A percentile compares a stretch with the other conserved stretches of the same genome.
These are phyloP conservation scores for Setomelanomma holmii DNA, from an alignment of 2,329 filamentous ascomycete genomes.

Conservation along the genomic window DNA sequence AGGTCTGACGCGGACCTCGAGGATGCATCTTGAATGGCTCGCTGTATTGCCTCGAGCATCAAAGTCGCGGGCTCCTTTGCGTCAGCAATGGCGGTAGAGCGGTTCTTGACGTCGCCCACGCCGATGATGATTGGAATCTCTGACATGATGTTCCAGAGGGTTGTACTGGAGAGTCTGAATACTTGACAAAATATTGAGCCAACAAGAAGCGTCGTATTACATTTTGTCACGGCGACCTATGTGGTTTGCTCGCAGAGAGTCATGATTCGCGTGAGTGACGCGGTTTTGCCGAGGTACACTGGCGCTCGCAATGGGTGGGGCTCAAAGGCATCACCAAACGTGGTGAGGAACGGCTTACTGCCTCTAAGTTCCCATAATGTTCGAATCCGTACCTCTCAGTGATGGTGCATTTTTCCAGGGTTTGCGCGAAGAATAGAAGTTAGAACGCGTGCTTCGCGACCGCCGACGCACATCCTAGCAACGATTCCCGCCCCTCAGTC, in stretches of 20 bases:
- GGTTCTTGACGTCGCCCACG: conserved; percentile 68
- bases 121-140: conserved; percentile 65
- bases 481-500: no score
- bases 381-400: no score
- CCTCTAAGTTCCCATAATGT: no score
- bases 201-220: not conserved
- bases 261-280: conserved; percentile 11
- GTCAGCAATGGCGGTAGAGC: conserved; percentile 58
- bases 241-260: conserved; percentile 4
- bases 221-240: not conserved
- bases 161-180: not conserved
- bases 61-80: conserved; percentile 66
- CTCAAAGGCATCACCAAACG: no score
- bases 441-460: no score
- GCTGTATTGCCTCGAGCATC: conserved; percentile 63
- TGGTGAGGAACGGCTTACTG: no score
- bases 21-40: conserved; percentile 60
- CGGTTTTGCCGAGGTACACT: not conserved
- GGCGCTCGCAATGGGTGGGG: no score
- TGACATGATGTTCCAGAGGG: not conserved
- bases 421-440: no score
- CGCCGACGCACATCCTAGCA: no score
- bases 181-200: not conserved
- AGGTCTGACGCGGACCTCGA: conserved; percentile 46
- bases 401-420: no score